Evolutionary conservation across 2,329 filamentous ascomycete genomes (phyloP).

Genomic region (Intubia oerlemansii): DNA sequence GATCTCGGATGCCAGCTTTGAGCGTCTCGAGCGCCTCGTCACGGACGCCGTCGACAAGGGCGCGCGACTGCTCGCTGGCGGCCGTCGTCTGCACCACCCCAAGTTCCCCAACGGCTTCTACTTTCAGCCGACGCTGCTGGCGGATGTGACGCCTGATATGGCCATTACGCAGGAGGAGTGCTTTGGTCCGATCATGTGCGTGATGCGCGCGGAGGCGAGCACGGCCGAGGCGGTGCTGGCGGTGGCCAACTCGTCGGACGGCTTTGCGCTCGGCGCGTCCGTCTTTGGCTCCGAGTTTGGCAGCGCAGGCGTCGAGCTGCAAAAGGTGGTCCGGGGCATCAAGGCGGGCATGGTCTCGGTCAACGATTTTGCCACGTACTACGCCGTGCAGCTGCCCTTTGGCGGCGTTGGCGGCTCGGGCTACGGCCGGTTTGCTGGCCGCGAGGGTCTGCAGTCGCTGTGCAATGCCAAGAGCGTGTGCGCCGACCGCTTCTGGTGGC

Average conservation of each 20-base stretch:
- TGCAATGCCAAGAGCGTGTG: constrained; percentile 83
- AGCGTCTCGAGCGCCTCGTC: constrained; percentile 56
- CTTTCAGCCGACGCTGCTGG: constrained; percentile 76
- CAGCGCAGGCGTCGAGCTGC: constrained; percentile 28
- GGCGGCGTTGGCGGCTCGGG: constrained; percentile 77
- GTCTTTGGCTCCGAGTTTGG: constrained; percentile 52
- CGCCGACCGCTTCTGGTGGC: constrained; percentile 42
- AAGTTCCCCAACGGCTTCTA: constrained; percentile 64
- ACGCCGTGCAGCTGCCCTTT: constrained; percentile 87
- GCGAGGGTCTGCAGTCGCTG: constrained; percentile 64
- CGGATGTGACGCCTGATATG: constrained; percentile 76
- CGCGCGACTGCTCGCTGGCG: constrained; percentile 64
- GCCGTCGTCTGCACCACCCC: constrained; percentile 49
- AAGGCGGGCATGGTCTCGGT: constrained; percentile 79
- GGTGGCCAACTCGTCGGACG: constrained; percentile 59
- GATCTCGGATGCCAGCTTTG: constrained; percentile 61
- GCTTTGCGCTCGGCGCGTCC: constrained; percentile 68
- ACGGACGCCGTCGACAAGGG: constrained; percentile 56
- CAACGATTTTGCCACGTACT: constrained; percentile 88
- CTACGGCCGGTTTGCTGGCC: constrained; percentile 81
- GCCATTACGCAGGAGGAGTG: constrained; percentile 74
- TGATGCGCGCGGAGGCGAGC: constrained; percentile 53
- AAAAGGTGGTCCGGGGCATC: constrained; percentile 43
- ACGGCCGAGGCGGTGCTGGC: constrained; percentile 40
- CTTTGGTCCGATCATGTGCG: constrained; percentile 74